Conservation (phyloP, 2,329 filamentous ascomycete species). For the Corniculantispora saksenae region DNA sequence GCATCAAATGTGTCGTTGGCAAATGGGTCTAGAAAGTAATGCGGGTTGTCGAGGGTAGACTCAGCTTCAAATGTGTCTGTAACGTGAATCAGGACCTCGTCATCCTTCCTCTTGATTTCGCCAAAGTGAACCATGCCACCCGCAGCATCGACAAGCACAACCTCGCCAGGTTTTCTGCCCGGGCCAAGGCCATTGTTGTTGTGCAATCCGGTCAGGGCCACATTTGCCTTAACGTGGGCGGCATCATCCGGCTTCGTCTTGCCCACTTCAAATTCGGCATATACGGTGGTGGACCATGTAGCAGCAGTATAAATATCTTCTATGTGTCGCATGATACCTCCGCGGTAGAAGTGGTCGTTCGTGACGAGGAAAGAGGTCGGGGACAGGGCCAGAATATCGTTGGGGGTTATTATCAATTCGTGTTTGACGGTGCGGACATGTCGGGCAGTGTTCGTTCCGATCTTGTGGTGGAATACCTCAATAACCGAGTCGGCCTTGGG, state of each 20-base stretch:
- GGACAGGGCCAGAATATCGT: slow-evolving; percentile 54
- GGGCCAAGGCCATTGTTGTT: slow-evolving; percentile 60
- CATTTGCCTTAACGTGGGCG: slow-evolving; percentile 40
- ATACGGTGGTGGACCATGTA: slow-evolving; percentile 52
- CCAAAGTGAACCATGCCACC: slow-evolving; percentile 51
- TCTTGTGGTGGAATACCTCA: slow-evolving; percentile 57
- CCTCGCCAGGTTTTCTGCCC: slow-evolving; percentile 41
- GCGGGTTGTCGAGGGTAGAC: slow-evolving; percentile 56
- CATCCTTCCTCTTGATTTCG: slow-evolving; percentile 25
- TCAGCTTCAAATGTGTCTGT: slow-evolving; percentile 45
- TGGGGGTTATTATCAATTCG: slow-evolving; percentile 56
- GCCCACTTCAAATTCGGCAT: slow-evolving; percentile 39
- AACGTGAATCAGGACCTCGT: slow-evolving; percentile 31
- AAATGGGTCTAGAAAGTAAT: slow-evolving; percentile 57
- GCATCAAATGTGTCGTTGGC: slow-evolving; percentile 43
- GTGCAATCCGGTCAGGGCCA: slow-evolving; percentile 47
- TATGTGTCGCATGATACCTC: slow-evolving; percentile 46
- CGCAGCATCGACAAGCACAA: slow-evolving; percentile 44
- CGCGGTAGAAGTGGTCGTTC: slow-evolving; percentile 58
- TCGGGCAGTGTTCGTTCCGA: slow-evolving; percentile 41
- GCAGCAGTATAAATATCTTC: slow-evolving; percentile 46
- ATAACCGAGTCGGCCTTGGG: slow-evolving; percentile 52
- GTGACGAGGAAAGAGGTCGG: slow-evolving; percentile 56
- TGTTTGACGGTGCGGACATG: slow-evolving; percentile 57
- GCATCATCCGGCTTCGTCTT: slow-evolving; percentile 29